Conservation (phyloP, 495 filamentous ascomycete species). For the Recurvomyces mirabilis region DNA sequence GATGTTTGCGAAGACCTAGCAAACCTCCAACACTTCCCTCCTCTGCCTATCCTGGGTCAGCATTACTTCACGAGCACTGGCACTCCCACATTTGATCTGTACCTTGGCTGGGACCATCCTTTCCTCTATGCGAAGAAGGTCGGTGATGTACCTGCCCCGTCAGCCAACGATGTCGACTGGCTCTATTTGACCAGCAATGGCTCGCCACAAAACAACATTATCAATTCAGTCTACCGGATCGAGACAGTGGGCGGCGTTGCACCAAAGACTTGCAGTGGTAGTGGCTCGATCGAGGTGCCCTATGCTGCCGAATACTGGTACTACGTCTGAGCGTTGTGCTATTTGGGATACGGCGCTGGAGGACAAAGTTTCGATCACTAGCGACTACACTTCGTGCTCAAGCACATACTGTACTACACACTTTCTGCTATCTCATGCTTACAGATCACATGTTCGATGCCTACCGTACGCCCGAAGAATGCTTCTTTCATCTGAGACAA, state of each 20-base stretch:
- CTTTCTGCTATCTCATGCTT: too few relatives aligned
- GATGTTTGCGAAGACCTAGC: slow-evolving; percentile 1
- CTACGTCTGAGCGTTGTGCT: too few relatives aligned
- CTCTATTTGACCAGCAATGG: slow-evolving; percentile 4
- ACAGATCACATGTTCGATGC: too few relatives aligned
- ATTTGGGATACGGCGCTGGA: too few relatives aligned
- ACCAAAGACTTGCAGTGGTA: slow-evolving; percentile 12
- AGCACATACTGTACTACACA: too few relatives aligned
- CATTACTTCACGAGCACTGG: slow-evolving; percentile 7
- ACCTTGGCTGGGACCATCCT: not conserved
- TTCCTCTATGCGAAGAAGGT: slow-evolving; percentile 7
- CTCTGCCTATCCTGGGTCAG: slow-evolving; percentile 1
- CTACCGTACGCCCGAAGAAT: too few relatives aligned
- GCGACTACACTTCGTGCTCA: too few relatives aligned
- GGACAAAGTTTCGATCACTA: too few relatives aligned
- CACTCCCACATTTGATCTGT: slow-evolving; percentile 6
- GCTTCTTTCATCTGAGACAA: too few relatives aligned
- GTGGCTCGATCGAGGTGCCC: slow-evolving; percentile 3
- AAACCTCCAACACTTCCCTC: not conserved
- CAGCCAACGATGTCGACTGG: slow-evolving; percentile 4
- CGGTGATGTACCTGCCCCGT: not conserved
- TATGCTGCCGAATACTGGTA: slow-evolving; percentile 24
- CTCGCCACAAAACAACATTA: not conserved
- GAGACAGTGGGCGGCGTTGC: slow-evolving; percentile 20
- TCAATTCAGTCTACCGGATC: slow-evolving; percentile 19